Conservation (phyloP, 2,329 filamentous ascomycete genomes). For the Alternaria sp. region DNA sequence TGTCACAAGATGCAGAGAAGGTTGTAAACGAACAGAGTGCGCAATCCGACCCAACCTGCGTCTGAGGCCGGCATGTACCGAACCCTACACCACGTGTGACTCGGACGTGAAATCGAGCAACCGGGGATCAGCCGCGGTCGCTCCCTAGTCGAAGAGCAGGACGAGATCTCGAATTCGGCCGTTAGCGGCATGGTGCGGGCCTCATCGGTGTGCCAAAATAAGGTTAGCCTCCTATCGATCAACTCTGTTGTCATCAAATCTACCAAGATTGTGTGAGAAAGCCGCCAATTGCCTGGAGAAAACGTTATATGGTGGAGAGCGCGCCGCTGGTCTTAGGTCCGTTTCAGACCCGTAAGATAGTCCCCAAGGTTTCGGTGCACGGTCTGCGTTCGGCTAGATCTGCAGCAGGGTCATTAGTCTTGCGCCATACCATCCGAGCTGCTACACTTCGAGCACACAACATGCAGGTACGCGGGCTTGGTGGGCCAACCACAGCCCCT, state of each 20-base stretch:
- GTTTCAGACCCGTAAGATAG: slow-evolving; percentile 28
- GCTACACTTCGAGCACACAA: slow-evolving; percentile 11
- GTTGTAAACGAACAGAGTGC: background rate
- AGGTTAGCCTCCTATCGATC: background rate
- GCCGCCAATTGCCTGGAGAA: background rate
- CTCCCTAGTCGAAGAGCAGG: background rate
- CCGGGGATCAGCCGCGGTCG: background rate
- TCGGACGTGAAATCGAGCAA: background rate
- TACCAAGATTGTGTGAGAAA: background rate
- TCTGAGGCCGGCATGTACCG: background rate
- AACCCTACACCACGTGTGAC: background rate
- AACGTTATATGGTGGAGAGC: slow-evolving; percentile 4
- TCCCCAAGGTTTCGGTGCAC: slow-evolving; percentile 27
- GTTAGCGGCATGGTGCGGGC: background rate
- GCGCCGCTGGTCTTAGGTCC: slow-evolving; percentile 11
- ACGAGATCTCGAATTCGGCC: background rate
- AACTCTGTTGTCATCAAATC: background rate
- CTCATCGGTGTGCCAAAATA: background rate
- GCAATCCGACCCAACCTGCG: background rate
- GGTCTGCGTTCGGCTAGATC: slow-evolving; percentile 27
- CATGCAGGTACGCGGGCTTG: slow-evolving; percentile 2
- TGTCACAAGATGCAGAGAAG: background rate
- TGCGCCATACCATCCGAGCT: slow-evolving; percentile 19
- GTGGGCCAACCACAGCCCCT: background rate
- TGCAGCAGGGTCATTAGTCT: slow-evolving; percentile 16